phyloP scores from a whole-genome alignment of 257 asterid genomes.

The Euphrasia confusa region DNA sequence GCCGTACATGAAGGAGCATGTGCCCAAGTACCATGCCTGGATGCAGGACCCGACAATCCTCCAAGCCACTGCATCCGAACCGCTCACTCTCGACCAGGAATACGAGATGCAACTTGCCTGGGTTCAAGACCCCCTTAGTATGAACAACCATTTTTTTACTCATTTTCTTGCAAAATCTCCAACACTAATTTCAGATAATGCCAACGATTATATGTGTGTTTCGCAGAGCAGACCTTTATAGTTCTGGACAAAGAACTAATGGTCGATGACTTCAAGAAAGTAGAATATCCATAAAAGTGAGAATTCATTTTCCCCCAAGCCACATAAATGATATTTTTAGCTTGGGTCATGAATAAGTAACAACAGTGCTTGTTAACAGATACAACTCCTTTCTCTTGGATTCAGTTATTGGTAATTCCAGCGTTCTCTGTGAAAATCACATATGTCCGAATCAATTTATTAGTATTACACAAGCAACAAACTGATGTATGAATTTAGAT shows the following conservation, averaged over 20 bases:
- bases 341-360: constrained; percentile 38
- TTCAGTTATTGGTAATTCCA: constrained; percentile 54
- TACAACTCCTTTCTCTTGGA: constrained; percentile 53
- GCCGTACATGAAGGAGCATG: constrained; percentile 91
- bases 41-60: constrained; percentile 87
- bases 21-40: constrained; percentile 79
- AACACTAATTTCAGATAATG: not conserved
- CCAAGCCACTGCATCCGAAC: constrained; percentile 92
- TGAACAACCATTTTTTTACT: constrained; percentile 1
- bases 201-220: not conserved
- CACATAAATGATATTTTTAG: constrained; percentile 12
- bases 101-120: constrained; percentile 84
- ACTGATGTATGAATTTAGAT: not conserved
- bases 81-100: constrained; percentile 70
- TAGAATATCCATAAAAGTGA: constrained; percentile 5
- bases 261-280: constrained; percentile 49
- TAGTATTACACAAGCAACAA: not conserved
- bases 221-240: constrained; percentile 90
- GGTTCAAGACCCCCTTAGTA: constrained; percentile 80
- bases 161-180: not conserved
- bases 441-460: no score
- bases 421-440: constrained; percentile 77
- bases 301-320: constrained; percentile 14
- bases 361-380: constrained; percentile 35
- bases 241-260: constrained; percentile 70